phyloP scores from a whole-genome alignment of 2,329 filamentous ascomycete species.

The Incumbomyces lentus region DNA sequence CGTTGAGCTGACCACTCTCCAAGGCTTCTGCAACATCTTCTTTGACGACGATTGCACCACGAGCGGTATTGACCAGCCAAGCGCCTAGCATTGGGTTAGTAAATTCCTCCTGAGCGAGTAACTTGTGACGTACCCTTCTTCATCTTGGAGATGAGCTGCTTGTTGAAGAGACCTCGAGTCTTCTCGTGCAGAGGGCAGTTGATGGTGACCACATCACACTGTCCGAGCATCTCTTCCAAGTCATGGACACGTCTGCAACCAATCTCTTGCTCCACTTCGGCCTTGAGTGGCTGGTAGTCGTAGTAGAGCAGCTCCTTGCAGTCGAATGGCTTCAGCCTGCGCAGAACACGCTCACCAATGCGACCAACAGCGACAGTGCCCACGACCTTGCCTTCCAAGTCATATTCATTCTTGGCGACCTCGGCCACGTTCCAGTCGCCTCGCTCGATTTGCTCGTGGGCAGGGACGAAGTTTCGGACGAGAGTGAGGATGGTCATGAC shows the following conservation, averaged over 20 bases:
- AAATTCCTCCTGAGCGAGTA: not conserved
- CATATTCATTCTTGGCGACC: conserved; percentile 96
- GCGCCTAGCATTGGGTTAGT: conserved; percentile 47
- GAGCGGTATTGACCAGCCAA: conserved; percentile 97
- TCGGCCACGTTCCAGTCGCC: conserved; percentile 95
- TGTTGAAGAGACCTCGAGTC: conserved; percentile 94
- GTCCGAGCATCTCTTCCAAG: conserved; percentile 85
- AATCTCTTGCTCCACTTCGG: conserved; percentile 89
- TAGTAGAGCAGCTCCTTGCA: conserved; percentile 99
- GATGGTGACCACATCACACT: conserved; percentile 97
- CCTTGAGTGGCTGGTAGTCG: conserved; percentile 88
- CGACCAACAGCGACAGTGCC: conserved; percentile 95
- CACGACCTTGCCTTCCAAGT: conserved; percentile 94
- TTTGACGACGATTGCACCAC: conserved; percentile 98
- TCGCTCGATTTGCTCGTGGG: conserved; percentile 80
- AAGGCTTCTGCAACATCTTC: conserved; percentile 94
- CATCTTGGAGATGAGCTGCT: conserved; percentile 97
- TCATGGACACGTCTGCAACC: conserved; percentile 78
- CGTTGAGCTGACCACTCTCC: conserved; percentile 64
- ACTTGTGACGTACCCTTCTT: conserved; percentile 60
- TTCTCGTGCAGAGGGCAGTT: conserved; percentile 99
- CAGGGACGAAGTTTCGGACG: conserved; percentile 96
- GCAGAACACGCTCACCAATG: conserved; percentile 95
- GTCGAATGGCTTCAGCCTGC: conserved; percentile 92
- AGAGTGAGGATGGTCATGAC: conserved; percentile 96